These are phyloP conservation scores for Solanum etuberosum DNA, from an alignment of 257 asterid genomes.

Conservation along the genomic window DNA sequence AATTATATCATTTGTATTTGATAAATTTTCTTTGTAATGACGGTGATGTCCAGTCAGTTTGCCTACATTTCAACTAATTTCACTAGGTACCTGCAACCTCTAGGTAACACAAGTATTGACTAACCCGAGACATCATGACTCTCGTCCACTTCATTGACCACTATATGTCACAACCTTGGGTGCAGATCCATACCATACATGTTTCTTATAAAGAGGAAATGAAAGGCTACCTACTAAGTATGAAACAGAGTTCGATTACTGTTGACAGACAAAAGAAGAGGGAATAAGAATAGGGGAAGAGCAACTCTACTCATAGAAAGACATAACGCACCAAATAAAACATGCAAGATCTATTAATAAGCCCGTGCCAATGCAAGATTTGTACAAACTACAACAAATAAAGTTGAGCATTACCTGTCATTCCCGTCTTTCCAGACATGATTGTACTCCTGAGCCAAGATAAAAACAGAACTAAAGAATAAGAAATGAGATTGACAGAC, in stretches of 20 bases:
- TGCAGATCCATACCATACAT: not conserved
- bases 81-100: not conserved
- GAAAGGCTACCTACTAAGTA: not conserved
- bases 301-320: not conserved
- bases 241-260: not conserved
- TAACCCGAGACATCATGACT: not conserved
- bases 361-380: not conserved
- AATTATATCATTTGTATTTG: not conserved
- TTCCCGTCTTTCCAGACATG: slow-evolving; percentile 93
- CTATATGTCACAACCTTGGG: not conserved
- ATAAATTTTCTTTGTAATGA: not conserved
- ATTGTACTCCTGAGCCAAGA: slow-evolving; percentile 48
- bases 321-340: not conserved
- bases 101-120: not conserved
- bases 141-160: not conserved
- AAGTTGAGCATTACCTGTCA: slow-evolving; percentile 43
- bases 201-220: not conserved
- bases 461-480: not conserved
- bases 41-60: not conserved
- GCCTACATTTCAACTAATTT: not conserved
- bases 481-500: not conserved
- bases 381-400: not conserved
- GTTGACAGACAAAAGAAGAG: not conserved
- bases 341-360: not conserved
- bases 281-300: not conserved